phyloP scores from a whole-genome alignment of 345 rosid genomes.

The Anastatica hierochuntica region DNA sequence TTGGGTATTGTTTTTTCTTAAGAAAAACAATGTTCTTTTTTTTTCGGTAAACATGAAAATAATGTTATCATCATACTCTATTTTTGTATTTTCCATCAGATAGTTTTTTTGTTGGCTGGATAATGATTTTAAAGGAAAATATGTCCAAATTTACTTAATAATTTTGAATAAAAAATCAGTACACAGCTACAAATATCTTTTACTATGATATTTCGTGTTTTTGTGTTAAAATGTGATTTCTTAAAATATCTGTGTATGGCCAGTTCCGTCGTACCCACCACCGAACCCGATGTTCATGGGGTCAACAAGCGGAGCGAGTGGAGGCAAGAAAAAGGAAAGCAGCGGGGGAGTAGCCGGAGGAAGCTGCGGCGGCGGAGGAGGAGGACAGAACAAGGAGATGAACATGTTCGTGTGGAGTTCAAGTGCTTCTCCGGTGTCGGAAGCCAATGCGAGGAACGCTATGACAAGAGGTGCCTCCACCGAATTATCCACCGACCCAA shows the following conservation, averaged over 20 bases:
- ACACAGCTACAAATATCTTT: too few species aligned
- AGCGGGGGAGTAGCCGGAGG: conserved; percentile 22
- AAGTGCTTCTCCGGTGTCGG: conserved; percentile 68
- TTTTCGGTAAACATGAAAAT: too few species aligned
- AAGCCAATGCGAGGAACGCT: conserved; percentile 46
- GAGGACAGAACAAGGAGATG: conserved; percentile 40
- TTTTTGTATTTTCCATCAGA: too few species aligned
- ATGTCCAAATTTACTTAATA: too few species aligned
- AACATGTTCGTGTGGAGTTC: conserved; percentile 91
- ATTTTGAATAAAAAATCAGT: too few species aligned
- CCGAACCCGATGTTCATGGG: conserved; percentile 69
- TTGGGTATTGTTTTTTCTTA: too few species aligned
- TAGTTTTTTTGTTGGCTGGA: too few species aligned
- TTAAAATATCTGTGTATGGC: background rate
- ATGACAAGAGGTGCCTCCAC: conserved; percentile 41
- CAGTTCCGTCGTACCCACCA: conserved; percentile 43
- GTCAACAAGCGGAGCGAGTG: conserved; percentile 32
- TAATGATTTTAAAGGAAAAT: too few species aligned
- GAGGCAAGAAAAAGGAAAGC: conserved; percentile 34
- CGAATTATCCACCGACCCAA: conserved; percentile 29
- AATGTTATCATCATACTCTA: too few species aligned
- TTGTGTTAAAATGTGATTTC: background rate
- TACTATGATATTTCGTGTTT: background rate
- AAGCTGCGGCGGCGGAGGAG: conserved; percentile 6
- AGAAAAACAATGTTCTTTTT: too few species aligned